Percentiles rank a stretch among this genome's conserved stretches.
Conservation (phyloP, 495 filamentous ascomycete species). For the Hamigera avellanea region DNA sequence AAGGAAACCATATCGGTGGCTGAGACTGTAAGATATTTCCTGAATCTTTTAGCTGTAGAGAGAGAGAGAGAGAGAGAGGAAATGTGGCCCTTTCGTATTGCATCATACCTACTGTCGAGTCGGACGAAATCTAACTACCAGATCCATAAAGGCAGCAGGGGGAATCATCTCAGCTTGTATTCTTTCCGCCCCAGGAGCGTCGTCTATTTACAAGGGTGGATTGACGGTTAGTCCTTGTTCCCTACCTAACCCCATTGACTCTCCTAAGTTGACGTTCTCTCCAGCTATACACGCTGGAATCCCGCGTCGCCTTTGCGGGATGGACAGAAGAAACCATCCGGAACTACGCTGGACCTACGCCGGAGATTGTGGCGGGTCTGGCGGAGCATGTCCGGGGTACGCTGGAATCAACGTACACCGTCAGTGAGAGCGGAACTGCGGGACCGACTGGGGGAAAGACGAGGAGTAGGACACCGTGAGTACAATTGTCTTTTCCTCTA, state of each 20-base stretch:
- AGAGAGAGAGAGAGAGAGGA: too few relatives aligned
- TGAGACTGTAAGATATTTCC: conserved; percentile 36
- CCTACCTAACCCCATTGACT: background rate
- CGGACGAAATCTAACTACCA: too few relatives aligned
- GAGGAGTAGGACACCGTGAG: conserved; percentile 44
- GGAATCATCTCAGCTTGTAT: conserved; percentile 46
- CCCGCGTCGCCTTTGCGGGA: conserved; percentile 45
- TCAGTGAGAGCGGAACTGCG: conserved; percentile 50
- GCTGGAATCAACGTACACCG: conserved; percentile 41
- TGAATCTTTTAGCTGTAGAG: background rate
- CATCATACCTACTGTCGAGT: too few relatives aligned
- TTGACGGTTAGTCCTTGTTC: conserved; percentile 28
- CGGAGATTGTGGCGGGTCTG: conserved; percentile 42
- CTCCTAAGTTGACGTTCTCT: background rate
- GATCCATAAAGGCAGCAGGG: conserved; percentile 41
- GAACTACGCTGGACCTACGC: conserved; percentile 43
- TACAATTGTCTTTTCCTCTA: conserved; percentile 1
- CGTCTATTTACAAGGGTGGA: conserved; percentile 45
- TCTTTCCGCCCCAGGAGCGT: conserved; percentile 44
- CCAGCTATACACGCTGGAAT: conserved; percentile 48
- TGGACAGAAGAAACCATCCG: conserved; percentile 43
- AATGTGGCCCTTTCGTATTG: too few relatives aligned
- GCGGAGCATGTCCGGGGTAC: conserved; percentile 41
- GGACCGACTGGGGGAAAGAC: conserved; percentile 48
- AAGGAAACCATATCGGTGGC: conserved; percentile 46